Evolutionary conservation across 148 eudicot species (phyloP), one percentile per base, ranked within the genome.

Genomic region (Amaranthus cruentus): DNA sequence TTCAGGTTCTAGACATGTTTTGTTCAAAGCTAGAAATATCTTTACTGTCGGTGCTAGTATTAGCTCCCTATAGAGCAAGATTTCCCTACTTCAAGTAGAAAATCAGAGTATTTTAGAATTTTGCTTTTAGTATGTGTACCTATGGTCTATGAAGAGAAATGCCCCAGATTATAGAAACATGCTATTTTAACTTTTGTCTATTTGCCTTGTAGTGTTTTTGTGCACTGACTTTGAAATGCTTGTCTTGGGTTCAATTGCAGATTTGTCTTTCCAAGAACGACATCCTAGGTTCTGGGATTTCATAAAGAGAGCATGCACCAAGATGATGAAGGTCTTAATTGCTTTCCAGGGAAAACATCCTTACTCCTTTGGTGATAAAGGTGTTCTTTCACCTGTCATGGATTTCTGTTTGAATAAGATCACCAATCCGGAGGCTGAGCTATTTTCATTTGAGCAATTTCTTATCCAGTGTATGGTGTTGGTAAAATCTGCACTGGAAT

Each of bases 271-370:
- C 76, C 84, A 72, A 78, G 97, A 85, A 65, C 77, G 70, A 3
- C 82, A 90, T 77, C 87, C 91, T 56, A 88, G 81, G 54, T 89
- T 92, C 38, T 87, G 90, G 88, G 91, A 86, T 46, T 92, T 90
- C 83, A 78, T 88, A 63, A 86, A 83, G 83, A 88, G 84, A 68
- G 87, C 96, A 46, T 88, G 96, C 81, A 87, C 84, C 12, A 96
- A 92, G 82, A 81, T 96, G 83, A 81, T 96, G 92, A 96, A 92
- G 87, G 89, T 92, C 77, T 79, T 92, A 72, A 79, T 85, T 60
- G 88, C 90, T 68, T 83, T 92, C 78, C 96, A 90, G 83, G 85
- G 79, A 71, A 85, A 96, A 75, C 99, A 96, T 87, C 99, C 99
- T 75, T 92, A 85, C 81, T 92, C 99, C 77, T 95, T 96, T 80